phyloP scores from a whole-genome alignment of 306 rosid species.

The Lupinus albus region DNA sequence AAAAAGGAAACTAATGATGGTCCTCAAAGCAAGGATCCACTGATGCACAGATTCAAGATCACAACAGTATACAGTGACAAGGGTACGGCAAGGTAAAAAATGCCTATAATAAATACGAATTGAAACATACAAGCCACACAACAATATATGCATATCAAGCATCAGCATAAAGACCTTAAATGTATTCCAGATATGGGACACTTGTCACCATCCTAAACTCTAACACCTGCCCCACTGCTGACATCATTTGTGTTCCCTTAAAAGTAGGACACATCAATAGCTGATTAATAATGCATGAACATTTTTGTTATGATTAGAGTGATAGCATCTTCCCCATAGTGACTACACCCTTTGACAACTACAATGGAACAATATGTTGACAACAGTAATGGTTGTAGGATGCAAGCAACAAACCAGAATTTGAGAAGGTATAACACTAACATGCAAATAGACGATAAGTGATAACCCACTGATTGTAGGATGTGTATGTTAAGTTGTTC shows the following conservation, averaged over 20 bases:
- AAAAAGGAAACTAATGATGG: constrained; percentile 23
- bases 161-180: constrained; percentile 23
- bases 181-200: neutral
- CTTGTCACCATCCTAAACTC: constrained; percentile 15
- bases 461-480: neutral
- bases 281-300: constrained; percentile 7
- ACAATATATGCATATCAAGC: neutral
- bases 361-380: neutral
- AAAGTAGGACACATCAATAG: constrained; percentile 11
- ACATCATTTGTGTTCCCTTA: constrained; percentile 5
- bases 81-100: neutral
- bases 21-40: constrained; percentile 7
- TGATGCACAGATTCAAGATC: constrained; percentile 30
- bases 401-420: constrained; percentile 28
- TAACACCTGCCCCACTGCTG: neutral
- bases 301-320: constrained; percentile 24
- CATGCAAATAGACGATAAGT: constrained; percentile 24
- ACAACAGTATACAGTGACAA: constrained; percentile 4
- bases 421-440: constrained; percentile 7
- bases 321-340: neutral
- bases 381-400: constrained; percentile 18
- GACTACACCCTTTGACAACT: constrained; percentile 29
- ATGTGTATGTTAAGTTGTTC: constrained; percentile 23
- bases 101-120: constrained; percentile 16
- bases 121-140: constrained; percentile 25